Evolutionary conservation across 1,139 yeast genomes (phyloP), one percentile per base, ranked within the genome.

Genomic region (Debaryomycetaceae sp.): DNA sequence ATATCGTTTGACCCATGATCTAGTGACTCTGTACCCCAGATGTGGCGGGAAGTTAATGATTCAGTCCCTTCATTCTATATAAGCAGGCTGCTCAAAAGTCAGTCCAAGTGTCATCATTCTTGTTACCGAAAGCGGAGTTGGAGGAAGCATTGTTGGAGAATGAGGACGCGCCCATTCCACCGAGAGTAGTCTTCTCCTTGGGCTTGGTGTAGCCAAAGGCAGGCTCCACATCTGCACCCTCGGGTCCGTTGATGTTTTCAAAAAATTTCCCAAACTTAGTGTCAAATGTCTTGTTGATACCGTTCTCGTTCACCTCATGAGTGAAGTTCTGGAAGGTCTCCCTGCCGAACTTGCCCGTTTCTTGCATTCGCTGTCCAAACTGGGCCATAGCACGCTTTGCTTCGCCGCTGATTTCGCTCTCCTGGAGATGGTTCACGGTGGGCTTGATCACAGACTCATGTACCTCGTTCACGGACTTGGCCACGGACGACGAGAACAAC

Each of bases 341-440:
- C 50, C 72, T 76, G 4, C 86, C 86, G 56, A 81, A 84, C 51
- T 76, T 78, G 35, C 96, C 89, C 1, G 97, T 89, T 57, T 89
- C 95, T 60, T 87, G 95, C 75, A 91, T 87, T 60, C 83, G 88
- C 62, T 87, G 95, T 40, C 97, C 97, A 70, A 91, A 93, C 69
- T 93, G 98, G 48, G 90, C 85, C 80, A 95, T 87, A 24, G 98
- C 99, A 57, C 88, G 80, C 53, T 79, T 83, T 7, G 98, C 93
- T 59, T 90, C 96, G 45, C 67, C 71, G 33, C 93, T 81, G 39
- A 88, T 66, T 50, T 91, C 97, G 50, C 87, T 82, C 49, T 86
- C 89, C 48, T 89, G 87, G 52, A 93, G 72, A 57, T 87, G 90
- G 57, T 81, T 83, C 61, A 89, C 78, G 38, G 95, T 82, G 14